These are phyloP conservation scores for Elsinoe ampelina DNA, from an alignment of 2,329 filamentous ascomycete genomes.

Conservation along the genomic window DNA sequence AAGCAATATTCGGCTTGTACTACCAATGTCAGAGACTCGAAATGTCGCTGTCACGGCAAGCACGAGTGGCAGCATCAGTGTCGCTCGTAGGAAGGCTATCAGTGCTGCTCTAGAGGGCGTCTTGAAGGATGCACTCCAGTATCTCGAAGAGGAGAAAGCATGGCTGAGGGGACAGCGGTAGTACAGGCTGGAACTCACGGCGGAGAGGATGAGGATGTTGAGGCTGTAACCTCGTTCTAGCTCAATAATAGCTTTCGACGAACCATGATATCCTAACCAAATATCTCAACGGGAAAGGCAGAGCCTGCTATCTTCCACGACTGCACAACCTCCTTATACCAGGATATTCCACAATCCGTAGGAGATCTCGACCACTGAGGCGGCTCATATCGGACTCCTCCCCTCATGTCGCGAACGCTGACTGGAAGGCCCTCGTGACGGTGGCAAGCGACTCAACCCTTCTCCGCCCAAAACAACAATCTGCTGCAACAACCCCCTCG, in stretches of 20 bases:
- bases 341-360: too few species aligned
- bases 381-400: too few species aligned
- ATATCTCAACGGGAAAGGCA: too few species aligned
- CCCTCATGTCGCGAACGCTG: too few species aligned
- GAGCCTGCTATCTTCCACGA: too few species aligned
- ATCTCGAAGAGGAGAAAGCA: slow-evolving; percentile 11
- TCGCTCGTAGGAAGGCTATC: slow-evolving; percentile 3
- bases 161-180: slow-evolving; percentile 8
- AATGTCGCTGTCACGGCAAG: slow-evolving; percentile 1
- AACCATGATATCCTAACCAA: too few species aligned
- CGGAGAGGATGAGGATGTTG: background rate
- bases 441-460: too few species aligned
- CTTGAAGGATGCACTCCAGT: background rate
- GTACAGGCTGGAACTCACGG: background rate
- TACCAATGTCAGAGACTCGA: slow-evolving; percentile 2
- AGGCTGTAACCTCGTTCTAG: background rate
- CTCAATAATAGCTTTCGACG: slow-evolving; percentile 38
- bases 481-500: too few species aligned
- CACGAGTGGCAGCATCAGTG: background rate
- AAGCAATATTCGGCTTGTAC: background rate
- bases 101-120: background rate
- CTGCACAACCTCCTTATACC: too few species aligned
- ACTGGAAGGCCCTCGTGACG: too few species aligned
- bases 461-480: too few species aligned
- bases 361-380: too few species aligned